These are phyloP conservation scores for Phycomyces blakesleeanus DNA, from an alignment of 192 early-diverging fungal species.

Conservation along the genomic window DNA sequence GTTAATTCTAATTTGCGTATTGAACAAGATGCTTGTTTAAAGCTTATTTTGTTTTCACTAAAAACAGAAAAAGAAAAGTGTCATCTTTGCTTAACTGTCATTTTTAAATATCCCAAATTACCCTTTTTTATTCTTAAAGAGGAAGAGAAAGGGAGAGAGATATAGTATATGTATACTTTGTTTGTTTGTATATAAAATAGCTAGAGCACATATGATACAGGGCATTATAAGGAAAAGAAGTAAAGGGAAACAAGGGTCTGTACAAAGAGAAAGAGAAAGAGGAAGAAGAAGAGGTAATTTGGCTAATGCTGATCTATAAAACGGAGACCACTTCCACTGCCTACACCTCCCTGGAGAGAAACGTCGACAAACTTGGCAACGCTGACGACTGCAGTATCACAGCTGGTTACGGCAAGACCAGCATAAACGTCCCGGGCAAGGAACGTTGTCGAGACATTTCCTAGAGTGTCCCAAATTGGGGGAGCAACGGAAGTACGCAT, in stretches of 20 bases:
- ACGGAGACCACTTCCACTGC: conserved; percentile 9
- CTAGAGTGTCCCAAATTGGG: conserved; percentile 11
- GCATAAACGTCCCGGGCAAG: conserved; percentile 24
- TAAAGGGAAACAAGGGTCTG: not conserved
- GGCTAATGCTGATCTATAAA: not conserved
- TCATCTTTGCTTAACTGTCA: not conserved
- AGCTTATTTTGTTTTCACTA: too few relatives aligned
- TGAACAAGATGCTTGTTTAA: too few relatives aligned
- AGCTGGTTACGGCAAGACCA: conserved; percentile 29
- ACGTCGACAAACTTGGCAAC: conserved; percentile 28
- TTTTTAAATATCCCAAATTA: not conserved
- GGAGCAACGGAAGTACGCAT: not conserved
- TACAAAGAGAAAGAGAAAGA: not conserved
- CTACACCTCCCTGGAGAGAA: conserved; percentile 10
- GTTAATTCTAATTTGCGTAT: too few relatives aligned
- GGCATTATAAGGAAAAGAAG: too few relatives aligned
- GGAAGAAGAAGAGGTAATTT: not conserved
- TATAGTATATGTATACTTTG: too few relatives aligned
- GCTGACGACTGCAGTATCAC: conserved; percentile 23
- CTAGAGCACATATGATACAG: too few relatives aligned
- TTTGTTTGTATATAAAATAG: too few relatives aligned
- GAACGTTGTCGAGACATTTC: not conserved
- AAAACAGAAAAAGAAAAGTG: not conserved
- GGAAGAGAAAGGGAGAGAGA: not conserved
- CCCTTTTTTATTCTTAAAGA: not conserved